A percentile compares a stretch with the other conserved stretches of the same genome.
Conservation (phyloP, 2,329 filamentous ascomycete species). For the Aspergillus ruber region DNA sequence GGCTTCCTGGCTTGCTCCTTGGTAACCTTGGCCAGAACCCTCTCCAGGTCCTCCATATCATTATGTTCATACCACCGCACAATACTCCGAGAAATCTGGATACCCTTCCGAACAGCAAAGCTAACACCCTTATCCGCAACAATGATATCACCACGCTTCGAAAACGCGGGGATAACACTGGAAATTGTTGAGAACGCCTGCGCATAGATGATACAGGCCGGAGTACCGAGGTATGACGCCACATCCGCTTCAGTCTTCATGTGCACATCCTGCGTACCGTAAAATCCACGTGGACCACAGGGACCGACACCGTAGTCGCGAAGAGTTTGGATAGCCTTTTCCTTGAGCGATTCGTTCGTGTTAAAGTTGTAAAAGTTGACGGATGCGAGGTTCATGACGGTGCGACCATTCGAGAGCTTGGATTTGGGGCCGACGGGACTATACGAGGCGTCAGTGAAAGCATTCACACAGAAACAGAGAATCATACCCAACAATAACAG, state of each 20-base stretch:
- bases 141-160: constrained; percentile 94
- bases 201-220: constrained; percentile 88
- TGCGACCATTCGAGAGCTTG: constrained; percentile 81
- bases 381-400: constrained; percentile 85
- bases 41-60: constrained; percentile 88
- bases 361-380: constrained; percentile 99
- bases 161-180: constrained; percentile 95
- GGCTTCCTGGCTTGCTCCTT: constrained; percentile 85
- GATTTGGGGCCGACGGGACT: constrained; percentile 85
- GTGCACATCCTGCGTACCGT: constrained; percentile 96
- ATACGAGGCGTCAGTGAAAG: constrained; percentile 11
- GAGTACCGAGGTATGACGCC: constrained; percentile 77
- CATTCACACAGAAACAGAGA: neutral
- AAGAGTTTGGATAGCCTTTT: constrained; percentile 88
- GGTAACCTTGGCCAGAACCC: constrained; percentile 74
- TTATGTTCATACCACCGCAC: constrained; percentile 95
- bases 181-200: constrained; percentile 95
- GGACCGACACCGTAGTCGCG: constrained; percentile 94
- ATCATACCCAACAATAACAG: constrained; percentile 77
- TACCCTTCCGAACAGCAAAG: constrained; percentile 86
- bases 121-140: constrained; percentile 91
- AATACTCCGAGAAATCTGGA: constrained; percentile 85
- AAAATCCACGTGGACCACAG: constrained; percentile 94
- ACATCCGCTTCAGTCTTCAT: constrained; percentile 96
- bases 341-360: constrained; percentile 82